Base-by-base conservation (phyloP, 352 stramenopile genomes). In the Discostella stelligera region DNA sequence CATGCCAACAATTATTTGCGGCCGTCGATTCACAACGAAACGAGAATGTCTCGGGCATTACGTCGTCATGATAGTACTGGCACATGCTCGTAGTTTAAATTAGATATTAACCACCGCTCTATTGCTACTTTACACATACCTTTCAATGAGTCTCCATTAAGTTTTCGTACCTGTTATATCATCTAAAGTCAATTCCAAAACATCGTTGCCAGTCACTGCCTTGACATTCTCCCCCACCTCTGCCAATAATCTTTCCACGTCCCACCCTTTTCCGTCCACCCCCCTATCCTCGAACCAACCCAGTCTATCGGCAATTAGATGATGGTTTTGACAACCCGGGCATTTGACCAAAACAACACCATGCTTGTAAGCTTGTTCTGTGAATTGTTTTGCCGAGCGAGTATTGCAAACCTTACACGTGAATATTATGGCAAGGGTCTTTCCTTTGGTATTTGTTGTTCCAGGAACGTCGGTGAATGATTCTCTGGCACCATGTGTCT, bases 391-490 rank as follows among this genome's bases (percentile, higher is more conserved):
- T 67, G 96, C 96, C 9, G 95, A 94, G 20, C 97, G 93, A 48
- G 97, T 99, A 59, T 99, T 92, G 78, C 97, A 99, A 23, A 99
- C 95, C 89, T 77, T 96, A 77, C 97, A 99, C 14, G 97, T 99
- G 82, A 98, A 99, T 7, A 99, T 77, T 80, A 99, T 98, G 11
- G 98, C 96, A 61, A 99, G 95, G 74, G 98, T 98, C 13, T 97
- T 95, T 20, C 90, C 91, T 1, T 93, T 87, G 2, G 95, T 95
- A 69, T 96, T 86, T 64, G 78, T 82, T 18, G 90, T 75, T 41
- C 92, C 92, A 16, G 93, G 91, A 53, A 95, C 44, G 59, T 82
- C 72, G 16, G 30, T 69, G n/a, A 84, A 83, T 21, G 58, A 75
- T 60, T 76, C 27, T 49, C 55, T 13, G 13, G 14, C 11, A 30